A percentile compares a stretch with the other conserved stretches of the same genome.
Conservation (phyloP, 176 grass and related monocot species). For the Oryza rufipogon region DNA sequence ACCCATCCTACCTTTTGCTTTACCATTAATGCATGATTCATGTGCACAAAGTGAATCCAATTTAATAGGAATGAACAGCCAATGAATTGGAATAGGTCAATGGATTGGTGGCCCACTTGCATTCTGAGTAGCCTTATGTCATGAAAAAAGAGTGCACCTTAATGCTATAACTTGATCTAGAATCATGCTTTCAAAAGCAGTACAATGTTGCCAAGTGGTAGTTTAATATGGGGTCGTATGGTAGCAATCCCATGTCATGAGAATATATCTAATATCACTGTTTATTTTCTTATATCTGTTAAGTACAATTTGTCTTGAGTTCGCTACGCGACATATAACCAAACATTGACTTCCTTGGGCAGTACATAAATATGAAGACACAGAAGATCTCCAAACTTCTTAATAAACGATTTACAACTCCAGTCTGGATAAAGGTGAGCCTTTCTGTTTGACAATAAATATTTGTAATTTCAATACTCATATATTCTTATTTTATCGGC, state of each 20-base stretch:
- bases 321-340: not conserved
- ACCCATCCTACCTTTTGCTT: not conserved
- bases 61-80: not conserved
- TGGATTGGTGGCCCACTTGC: not conserved
- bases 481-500: slow-evolving; percentile 29
- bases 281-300: not conserved
- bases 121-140: slow-evolving; percentile 15
- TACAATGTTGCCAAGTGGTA: not conserved
- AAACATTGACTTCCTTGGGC: slow-evolving; percentile 44
- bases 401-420: slow-evolving; percentile 95
- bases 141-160: slow-evolving; percentile 22
- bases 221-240: slow-evolving; percentile 26
- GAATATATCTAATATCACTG: slow-evolving; percentile 18
- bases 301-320: not conserved
- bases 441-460: slow-evolving; percentile 27
- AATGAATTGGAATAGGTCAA: not conserved
- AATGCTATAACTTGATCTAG: slow-evolving; percentile 23
- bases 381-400: slow-evolving; percentile 90
- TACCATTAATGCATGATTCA: not conserved
- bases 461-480: slow-evolving; percentile 22
- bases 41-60: not conserved
- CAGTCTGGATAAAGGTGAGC: slow-evolving; percentile 92
- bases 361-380: slow-evolving; percentile 99
- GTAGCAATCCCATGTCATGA: not conserved
- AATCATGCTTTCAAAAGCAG: slow-evolving; percentile 27